Evolutionary conservation across 306 rosid species (phyloP), one percentile per base, ranked within the genome.

Genomic region (Cicer cuneatum): DNA sequence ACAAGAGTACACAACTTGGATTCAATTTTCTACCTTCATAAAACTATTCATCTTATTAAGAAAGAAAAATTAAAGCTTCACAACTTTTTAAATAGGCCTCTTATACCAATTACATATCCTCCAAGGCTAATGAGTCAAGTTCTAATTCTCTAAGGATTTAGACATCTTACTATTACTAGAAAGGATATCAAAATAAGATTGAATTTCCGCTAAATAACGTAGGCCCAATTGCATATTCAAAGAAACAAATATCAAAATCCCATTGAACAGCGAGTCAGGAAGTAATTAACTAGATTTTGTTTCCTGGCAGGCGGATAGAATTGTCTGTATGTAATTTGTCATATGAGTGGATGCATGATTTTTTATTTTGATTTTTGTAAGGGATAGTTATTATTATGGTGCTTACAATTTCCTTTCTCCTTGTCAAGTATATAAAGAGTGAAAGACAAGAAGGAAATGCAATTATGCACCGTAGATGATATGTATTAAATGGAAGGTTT

Each of bases 201-300:
- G 18, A 29, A 70, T 78, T 69, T 62, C 39, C 11, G 66, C 43
- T 78, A 70, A 78, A 60, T 37, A 59, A 69, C 81, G 8, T 16
- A 39, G 16, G n/a, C 38, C 14, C 16, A 46, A 46, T 56, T 13
- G 3, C 33, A 15, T 39, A 41, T 18, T 75, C 18, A 64, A 75
- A 60, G 51, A 48, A 49, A 75, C 53, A 12, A 51, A 49, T 18
- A 51, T 64, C 33, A 41, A n/a, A 13, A 52, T 21, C 2, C 21
- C 45, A 33, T 41, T 64, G 38, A 7, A 35, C 35, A 29, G 5
- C 35, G 5, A 29, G 35, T 29, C 57, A 39, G 66, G 63, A 48
- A 51, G 53, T 41, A 53, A 33, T 74, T 8, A 68, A 47, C 46
- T 68, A 12, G 47, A 59, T 46, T 45, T 33, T 48, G 15, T 62